Base-by-base conservation (phyloP, 306 rosid species). In the Quercus agrifolia region DNA sequence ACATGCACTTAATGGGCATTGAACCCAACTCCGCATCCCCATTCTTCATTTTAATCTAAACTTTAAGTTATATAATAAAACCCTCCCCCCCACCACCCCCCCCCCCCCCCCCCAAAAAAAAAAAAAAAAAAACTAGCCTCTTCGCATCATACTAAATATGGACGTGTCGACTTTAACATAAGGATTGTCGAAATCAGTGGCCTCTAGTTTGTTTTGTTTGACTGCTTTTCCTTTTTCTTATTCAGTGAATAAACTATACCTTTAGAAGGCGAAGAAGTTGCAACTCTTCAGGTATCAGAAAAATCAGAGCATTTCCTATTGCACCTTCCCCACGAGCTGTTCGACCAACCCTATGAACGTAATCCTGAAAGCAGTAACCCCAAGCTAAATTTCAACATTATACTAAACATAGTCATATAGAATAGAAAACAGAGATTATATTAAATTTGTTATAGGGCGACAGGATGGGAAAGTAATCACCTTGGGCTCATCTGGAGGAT, bases 401-500 rank as follows among this genome's bases (percentile, higher is more conserved):
- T 44, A 49, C 17, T 72, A 38, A 54, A 84, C 71, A 64, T 31
- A 14, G 18, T 20, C 12, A 70, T n/a, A 79, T 63, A 78, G 27
- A 52, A 20, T 28, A 25, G 44, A n/a, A 19, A 38, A 70, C 11
- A 28, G 14, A 27, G 8, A 68, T 14, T 33, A 13, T 25, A 4
- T 18, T 10, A 54, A 71, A 49, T 13, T 55, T 38, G 28, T 14
- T 18, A 10, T 5, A 68, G 33, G 6, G 52, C n/a, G 1, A 59
- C 46, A 41, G 46, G 46, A 41, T 41, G 69, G 28, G 75, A 55
- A 4, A 67, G 55, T 25, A 56, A 21, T 73, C 79, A 95, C 99
- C 97, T 90, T 95, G 27, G 99, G 99, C 52, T 92, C 97, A 90
- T 92, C 99, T 6, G 99, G 99, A 82, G 99, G 99, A 88, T 95